These are phyloP conservation scores for Colletotrichum lini DNA, from an alignment of 2,329 filamentous ascomycete genomes.

Conservation along the genomic window DNA sequence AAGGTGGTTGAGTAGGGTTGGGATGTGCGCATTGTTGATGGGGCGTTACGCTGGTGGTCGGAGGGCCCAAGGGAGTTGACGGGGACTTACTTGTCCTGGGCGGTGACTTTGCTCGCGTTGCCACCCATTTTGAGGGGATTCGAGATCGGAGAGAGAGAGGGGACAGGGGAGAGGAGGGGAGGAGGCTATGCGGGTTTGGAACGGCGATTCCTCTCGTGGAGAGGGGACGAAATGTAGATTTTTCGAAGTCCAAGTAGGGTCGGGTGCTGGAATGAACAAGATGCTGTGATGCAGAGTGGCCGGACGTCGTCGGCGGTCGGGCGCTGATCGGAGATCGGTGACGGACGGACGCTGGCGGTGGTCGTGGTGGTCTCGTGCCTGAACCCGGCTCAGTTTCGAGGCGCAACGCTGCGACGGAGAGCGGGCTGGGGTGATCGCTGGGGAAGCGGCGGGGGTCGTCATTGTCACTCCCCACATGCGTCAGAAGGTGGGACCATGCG, in stretches of 20 bases:
- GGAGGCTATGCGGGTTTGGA: background rate
- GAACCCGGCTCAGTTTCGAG: slow-evolving; percentile 35
- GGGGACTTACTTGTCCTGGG: slow-evolving; percentile 84
- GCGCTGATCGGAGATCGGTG: slow-evolving; percentile 19
- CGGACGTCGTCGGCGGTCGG: slow-evolving; percentile 31
- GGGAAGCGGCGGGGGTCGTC: slow-evolving; percentile 17
- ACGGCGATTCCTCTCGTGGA: background rate
- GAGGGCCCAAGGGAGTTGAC: slow-evolving; percentile 5
- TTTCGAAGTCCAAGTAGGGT: background rate
- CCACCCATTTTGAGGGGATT: slow-evolving; percentile 63
- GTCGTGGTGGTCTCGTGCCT: slow-evolving; percentile 33
- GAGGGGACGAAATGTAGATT: background rate
- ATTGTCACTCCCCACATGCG: slow-evolving; percentile 15
- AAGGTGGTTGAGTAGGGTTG: slow-evolving; percentile 19
- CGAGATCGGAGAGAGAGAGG: background rate
- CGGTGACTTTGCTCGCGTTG: slow-evolving; percentile 70
- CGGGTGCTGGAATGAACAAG: background rate
- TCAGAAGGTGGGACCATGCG: slow-evolving; percentile 12
- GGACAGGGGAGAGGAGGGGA: background rate
- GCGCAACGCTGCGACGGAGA: slow-evolving; percentile 31
- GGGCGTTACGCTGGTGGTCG: background rate
- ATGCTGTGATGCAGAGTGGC: background rate
- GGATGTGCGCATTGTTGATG: slow-evolving; percentile 35
- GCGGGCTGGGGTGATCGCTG: slow-evolving; percentile 2
- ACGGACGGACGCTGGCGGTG: background rate